phyloP scores from a whole-genome alignment of 306 rosid genomes.

The Quercus mongolica region DNA sequence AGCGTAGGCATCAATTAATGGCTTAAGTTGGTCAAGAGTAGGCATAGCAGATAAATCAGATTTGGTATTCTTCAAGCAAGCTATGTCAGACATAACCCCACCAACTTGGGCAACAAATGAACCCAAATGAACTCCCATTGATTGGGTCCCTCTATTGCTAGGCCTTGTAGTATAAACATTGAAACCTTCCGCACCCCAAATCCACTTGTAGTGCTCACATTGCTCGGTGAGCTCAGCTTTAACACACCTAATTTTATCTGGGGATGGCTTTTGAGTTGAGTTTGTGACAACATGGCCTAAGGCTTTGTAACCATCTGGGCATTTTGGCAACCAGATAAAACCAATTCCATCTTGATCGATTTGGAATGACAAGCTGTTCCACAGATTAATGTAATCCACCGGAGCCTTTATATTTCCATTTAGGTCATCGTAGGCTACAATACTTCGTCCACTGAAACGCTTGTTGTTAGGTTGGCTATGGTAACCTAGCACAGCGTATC shows the following conservation, averaged over 20 bases:
- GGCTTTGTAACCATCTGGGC: constrained; percentile 67
- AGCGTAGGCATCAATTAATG: constrained; percentile 41
- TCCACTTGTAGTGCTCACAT: constrained; percentile 40
- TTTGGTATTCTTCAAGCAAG: too few relatives aligned
- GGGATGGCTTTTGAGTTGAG: constrained; percentile 52
- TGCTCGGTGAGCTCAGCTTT: constrained; percentile 57
- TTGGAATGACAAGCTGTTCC: constrained; percentile 40
- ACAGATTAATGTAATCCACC: constrained; percentile 56
- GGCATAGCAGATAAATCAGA: too few relatives aligned
- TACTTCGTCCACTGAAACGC: constrained; percentile 43
- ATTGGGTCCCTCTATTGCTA: constrained; percentile 36
- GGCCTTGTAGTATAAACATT: constrained; percentile 52
- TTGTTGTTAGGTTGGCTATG: constrained; percentile 69
- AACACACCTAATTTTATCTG: constrained; percentile 54
- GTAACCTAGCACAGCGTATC: constrained; percentile 57
- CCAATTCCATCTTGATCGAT: constrained; percentile 42
- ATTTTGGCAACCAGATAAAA: constrained; percentile 63
- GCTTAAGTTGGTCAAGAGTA: too few relatives aligned
- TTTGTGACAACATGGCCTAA: constrained; percentile 57
- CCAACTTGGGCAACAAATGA: constrained; percentile 50
- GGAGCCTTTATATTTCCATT: constrained; percentile 15
- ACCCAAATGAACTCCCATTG: constrained; percentile 50
- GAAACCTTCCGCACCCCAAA: constrained; percentile 53
- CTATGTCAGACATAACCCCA: background rate
- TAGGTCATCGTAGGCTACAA: too few relatives aligned